A percentile compares a stretch with the other conserved stretches of the same genome.
phyloP scores from a whole-genome alignment of 345 rosid genomes.

The Melaleuca quinquenervia region DNA sequence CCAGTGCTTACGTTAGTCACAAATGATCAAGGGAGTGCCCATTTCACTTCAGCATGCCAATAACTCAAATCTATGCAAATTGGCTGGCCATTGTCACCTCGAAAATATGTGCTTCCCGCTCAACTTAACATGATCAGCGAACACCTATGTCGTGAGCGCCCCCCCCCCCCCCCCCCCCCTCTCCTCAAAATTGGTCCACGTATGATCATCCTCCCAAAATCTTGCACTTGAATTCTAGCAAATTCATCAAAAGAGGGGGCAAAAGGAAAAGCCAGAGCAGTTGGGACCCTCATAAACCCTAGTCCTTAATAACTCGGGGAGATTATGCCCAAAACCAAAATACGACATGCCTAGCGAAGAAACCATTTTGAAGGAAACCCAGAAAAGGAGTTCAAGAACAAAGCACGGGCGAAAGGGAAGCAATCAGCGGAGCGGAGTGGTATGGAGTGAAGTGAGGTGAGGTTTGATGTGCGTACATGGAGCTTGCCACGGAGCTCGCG shows the following conservation, averaged over 20 bases:
- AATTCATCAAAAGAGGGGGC: background rate
- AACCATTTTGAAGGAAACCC: background rate
- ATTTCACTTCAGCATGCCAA: background rate
- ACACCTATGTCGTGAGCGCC: background rate
- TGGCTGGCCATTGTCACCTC: background rate
- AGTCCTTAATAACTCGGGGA: background rate
- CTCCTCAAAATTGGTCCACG: background rate
- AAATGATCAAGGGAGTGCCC: background rate
- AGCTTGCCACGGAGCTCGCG: slow-evolving; percentile 99
- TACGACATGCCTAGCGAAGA: background rate
- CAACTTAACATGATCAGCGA: background rate
- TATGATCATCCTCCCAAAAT: background rate
- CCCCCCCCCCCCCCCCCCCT: too few relatives aligned
- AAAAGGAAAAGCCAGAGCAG: background rate
- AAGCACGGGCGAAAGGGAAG: background rate
- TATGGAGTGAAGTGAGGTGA: background rate
- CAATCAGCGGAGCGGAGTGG: background rate
- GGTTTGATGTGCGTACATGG: slow-evolving; percentile 30
- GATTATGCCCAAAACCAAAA: background rate
- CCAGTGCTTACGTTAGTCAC: too few relatives aligned
- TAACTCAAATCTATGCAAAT: background rate
- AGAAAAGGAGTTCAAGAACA: background rate
- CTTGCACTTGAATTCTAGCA: background rate
- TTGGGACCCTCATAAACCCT: background rate
- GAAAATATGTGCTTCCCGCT: background rate